Evolutionary conservation across 208 protist species (phyloP), one percentile per base, ranked within the genome.

Genomic region (Phytomonas sp.): DNA sequence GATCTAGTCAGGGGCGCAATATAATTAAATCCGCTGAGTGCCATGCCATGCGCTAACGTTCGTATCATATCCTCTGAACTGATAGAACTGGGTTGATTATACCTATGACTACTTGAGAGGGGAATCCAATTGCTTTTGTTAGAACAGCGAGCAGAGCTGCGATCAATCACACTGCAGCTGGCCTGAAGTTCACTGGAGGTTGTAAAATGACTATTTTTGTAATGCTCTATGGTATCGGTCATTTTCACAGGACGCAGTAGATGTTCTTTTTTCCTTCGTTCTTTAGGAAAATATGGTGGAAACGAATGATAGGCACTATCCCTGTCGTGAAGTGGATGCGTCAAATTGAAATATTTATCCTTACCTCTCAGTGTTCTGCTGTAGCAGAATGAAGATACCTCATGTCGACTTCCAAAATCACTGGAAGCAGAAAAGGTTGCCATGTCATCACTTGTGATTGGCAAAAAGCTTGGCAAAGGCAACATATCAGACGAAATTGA

Each of bases 31-130:
- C 72, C 77, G 0, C 72, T 65, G 16, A 81, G 72, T 6, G 77
- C 77, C 77, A 81, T 76, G 26, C 77, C 77, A 61, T 77, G 77
- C 19, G 63, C 42, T 33, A 81, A 60, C 5, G 77, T 81, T 60
- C 75, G 77, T 56, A 76, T 52, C 29, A 77, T 52, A 26, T 67
- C 66, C 56, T 81, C 69, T 2, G 67, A 72, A 16, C 67, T 40
- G 31, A 42, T 14, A 19, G 60, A 64, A 23, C 60, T 16, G 12
- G 31, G 19, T 32, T 69, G 29, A 34, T 34, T 63, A 34, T 16
- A 36, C 19, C 60, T 14, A 34, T 34, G 29, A 34, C 60, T 63
- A 19, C 60, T 63, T 30, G 30, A 36, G 10, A 34, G 29, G 11
- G 30, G 29, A 23, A 30, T 63, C 60, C 31, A 36, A 23, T 34